A percentile compares a stretch with the other conserved stretches of the same genome.
phyloP scores from a whole-genome alignment of 2,329 filamentous ascomycete genomes.

The Fusarium paranaense region DNA sequence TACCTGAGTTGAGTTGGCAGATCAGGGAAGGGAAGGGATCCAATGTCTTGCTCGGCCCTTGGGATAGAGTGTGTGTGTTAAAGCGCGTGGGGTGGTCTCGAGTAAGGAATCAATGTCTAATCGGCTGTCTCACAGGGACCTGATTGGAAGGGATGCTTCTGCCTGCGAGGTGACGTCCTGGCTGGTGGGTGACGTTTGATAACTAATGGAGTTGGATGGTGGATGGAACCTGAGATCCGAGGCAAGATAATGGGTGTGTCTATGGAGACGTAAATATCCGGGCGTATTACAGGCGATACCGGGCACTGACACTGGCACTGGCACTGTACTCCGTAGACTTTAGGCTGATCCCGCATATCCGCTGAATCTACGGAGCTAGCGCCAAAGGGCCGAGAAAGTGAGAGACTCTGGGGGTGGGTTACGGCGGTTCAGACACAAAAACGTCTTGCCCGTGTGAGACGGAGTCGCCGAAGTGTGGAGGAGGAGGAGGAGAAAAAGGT shows the following conservation, averaged over 20 bases:
- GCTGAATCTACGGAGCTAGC: neutral
- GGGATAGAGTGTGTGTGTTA: neutral
- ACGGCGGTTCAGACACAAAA: neutral
- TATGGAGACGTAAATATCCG: neutral
- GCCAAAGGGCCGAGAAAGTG: conserved; percentile 3
- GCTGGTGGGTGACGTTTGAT: conserved; percentile 27
- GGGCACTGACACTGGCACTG: neutral
- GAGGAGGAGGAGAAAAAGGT: neutral
- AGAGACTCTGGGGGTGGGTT: conserved; percentile 11
- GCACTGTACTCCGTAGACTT: neutral
- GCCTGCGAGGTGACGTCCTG: conserved; percentile 32
- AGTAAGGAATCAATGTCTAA: conserved; percentile 1
- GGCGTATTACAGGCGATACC: conserved; percentile 4
- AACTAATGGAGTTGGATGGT: neutral
- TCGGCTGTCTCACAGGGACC: conserved; percentile 13
- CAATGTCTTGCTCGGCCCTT: conserved; percentile 1
- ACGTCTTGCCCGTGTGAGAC: conserved; percentile 10
- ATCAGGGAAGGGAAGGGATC: conserved; percentile 10
- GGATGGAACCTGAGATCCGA: conserved; percentile 7
- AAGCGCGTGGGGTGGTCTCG: neutral
- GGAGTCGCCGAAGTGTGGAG: conserved; percentile 33
- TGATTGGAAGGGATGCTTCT: conserved; percentile 9
- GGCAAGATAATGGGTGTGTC: neutral
- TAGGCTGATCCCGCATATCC: conserved; percentile 29
- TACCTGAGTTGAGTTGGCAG: neutral